Evolutionary conservation across 1,284 basidiomycete species (phyloP), one percentile per base, ranked within the genome.

Genomic region (Blastosporella zonata): DNA sequence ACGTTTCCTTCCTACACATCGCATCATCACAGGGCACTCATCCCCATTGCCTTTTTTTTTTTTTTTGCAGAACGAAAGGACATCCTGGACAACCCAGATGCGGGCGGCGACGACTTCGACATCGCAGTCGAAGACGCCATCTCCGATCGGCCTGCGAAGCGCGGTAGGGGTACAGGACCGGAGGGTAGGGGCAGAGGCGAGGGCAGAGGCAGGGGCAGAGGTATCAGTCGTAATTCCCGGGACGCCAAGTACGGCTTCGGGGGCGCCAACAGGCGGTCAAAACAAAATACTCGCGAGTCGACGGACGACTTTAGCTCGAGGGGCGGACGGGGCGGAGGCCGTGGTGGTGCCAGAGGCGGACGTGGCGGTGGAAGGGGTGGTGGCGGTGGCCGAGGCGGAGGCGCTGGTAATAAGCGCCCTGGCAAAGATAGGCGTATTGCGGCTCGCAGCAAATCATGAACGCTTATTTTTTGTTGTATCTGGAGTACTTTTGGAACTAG

Each of bases 41-140:
- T 12, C n/a, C 22, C 53, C 20, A 31, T 15, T 12, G 22, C 25
- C 2, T n/a, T 15, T 52, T 7, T 2, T 17, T 21, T 25, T 20
- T 6, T 7, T 46, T 25, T 40, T 45, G 17, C 45, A 92, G 87
- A 94, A 77, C 79, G 87, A 60, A 88, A 90, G 67, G 93, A 89
- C 50, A 82, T 89, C 18, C 74, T 94, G 55, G 89, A 94, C 59
- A 80, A 83, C 42, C 77, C 81, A 2, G 64, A 79, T 64, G 74
- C 75, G 62, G 78, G 82, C 43, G 89, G 82, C 38, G 84, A 88
- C 13, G 85, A 80, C 29, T 94, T 94, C 62, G 90, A 93, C 56
- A 77, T 94, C 49, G 87, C 86, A 0, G 82, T 94, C 43, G 90
- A 94, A 63, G 86, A 93, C 57, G 91, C 90, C 10, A 81, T 93